These are phyloP conservation scores for Trypanosoma melophagium DNA, from an alignment of 208 protist species.

Conservation along the genomic window DNA sequence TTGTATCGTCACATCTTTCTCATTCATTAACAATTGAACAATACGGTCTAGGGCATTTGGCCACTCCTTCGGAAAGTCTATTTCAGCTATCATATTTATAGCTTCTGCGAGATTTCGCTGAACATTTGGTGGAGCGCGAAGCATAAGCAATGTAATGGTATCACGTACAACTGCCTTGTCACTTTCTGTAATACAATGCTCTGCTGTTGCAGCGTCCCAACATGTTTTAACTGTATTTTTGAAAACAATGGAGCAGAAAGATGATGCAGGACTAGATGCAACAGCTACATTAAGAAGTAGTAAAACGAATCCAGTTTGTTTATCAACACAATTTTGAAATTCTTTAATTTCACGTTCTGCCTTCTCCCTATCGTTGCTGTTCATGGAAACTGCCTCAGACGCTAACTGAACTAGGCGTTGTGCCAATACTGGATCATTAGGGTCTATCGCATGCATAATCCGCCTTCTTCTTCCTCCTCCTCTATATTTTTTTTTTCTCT, in stretches of 20 bases:
- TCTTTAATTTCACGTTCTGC: constrained; percentile 61
- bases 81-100: constrained; percentile 82
- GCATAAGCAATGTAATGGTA: constrained; percentile 60
- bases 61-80: constrained; percentile 93
- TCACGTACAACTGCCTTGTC: constrained; percentile 70
- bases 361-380: constrained; percentile 43
- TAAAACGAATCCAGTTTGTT: constrained; percentile 66
- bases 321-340: constrained; percentile 64
- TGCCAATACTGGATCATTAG: constrained; percentile 38
- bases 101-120: constrained; percentile 90
- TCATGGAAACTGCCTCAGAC: constrained; percentile 40
- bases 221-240: constrained; percentile 89
- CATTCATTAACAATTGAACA: constrained; percentile 37
- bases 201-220: constrained; percentile 65
- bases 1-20: constrained; percentile 33
- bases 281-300: constrained; percentile 55
- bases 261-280: constrained; percentile 26
- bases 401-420: constrained; percentile 39
- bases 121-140: constrained; percentile 45
- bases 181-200: constrained; percentile 75
- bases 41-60: constrained; percentile 77
- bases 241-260: constrained; percentile 79
- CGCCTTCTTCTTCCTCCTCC: neutral
- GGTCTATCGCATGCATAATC: constrained; percentile 55
- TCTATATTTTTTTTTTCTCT: neutral